A percentile compares a stretch with the other conserved stretches of the same genome.
Evolutionary conservation across 1,284 basidiomycete species (phyloP).

Genomic region (Ganoderma lingzhi): DNA sequence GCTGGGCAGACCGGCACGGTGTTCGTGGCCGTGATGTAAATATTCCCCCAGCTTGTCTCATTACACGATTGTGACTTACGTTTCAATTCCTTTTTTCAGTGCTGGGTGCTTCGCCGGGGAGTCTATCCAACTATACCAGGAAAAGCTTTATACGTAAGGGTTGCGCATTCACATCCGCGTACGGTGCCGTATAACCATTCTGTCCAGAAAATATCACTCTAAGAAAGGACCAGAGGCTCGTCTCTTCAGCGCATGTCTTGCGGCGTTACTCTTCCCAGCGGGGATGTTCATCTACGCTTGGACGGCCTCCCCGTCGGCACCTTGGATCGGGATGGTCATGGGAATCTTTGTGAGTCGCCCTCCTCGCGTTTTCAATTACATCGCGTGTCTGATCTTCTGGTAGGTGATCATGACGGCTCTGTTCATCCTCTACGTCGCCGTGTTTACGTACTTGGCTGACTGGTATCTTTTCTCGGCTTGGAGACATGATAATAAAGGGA

Average conservation of each 20-base stretch:
- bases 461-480: conserved; percentile 51
- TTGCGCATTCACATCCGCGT: not conserved
- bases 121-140: conserved; percentile 66
- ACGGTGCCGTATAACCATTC: not conserved
- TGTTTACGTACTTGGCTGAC: conserved; percentile 80
- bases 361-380: not conserved
- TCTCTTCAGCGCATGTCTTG: conserved; percentile 71
- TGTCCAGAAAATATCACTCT: conserved; percentile 58
- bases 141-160: conserved; percentile 65
- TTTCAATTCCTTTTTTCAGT: conserved; percentile 44
- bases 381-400: not conserved
- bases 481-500: not conserved
- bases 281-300: conserved; percentile 76
- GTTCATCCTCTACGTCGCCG: conserved; percentile 70
- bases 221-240: conserved; percentile 77
- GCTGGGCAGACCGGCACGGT: conserved; percentile 69
- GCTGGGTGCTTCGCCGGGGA: conserved; percentile 71
- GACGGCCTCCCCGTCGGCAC: conserved; percentile 59
- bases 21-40: conserved; percentile 68
- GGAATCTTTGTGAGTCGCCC: conserved; percentile 54
- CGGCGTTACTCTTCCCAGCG: conserved; percentile 66
- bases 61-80: not conserved
- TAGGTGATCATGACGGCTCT: conserved; percentile 55
- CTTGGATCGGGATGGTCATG: conserved; percentile 65
- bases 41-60: conserved; percentile 20